Evolutionary conservation across 495 filamentous ascomycete genomes (phyloP).

Genomic region (Chaetomidium leptoderma): DNA sequence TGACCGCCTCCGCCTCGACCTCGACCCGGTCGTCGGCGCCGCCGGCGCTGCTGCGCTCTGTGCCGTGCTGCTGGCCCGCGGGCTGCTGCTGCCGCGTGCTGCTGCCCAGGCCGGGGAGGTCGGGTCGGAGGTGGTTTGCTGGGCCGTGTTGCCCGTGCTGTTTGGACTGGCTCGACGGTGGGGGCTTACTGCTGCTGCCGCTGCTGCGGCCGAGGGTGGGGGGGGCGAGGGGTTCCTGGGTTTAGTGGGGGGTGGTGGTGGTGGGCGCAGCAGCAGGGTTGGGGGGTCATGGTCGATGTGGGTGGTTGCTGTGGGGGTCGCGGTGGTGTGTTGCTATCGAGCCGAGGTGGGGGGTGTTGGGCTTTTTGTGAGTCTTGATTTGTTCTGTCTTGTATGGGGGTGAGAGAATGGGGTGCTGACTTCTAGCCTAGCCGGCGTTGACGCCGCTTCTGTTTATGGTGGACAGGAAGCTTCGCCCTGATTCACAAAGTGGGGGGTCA

Average conservation of each 20-base stretch:
- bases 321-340: not conserved
- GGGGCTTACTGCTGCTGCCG: too few relatives aligned
- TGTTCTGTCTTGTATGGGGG: too few relatives aligned
- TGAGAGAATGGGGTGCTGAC: not conserved
- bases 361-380: not conserved
- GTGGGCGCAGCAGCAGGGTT: not conserved
- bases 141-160: not conserved
- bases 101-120: not conserved
- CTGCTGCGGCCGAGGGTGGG: too few relatives aligned
- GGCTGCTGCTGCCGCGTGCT: not conserved
- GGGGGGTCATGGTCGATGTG: not conserved
- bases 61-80: not conserved
- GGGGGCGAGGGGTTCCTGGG: not conserved
- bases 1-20: too few relatives aligned
- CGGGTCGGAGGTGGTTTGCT: slow-evolving; percentile 1
- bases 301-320: not conserved
- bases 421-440: not conserved
- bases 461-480: not conserved
- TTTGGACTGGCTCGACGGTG: not conserved
- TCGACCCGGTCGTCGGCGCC: not conserved
- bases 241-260: not conserved
- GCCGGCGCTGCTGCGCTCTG: not conserved
- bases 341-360: slow-evolving; percentile 5
- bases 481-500: not conserved
- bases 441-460: slow-evolving; percentile 6